Base-by-base conservation (phyloP, 805 yeast species). In the Candida easanensis region DNA sequence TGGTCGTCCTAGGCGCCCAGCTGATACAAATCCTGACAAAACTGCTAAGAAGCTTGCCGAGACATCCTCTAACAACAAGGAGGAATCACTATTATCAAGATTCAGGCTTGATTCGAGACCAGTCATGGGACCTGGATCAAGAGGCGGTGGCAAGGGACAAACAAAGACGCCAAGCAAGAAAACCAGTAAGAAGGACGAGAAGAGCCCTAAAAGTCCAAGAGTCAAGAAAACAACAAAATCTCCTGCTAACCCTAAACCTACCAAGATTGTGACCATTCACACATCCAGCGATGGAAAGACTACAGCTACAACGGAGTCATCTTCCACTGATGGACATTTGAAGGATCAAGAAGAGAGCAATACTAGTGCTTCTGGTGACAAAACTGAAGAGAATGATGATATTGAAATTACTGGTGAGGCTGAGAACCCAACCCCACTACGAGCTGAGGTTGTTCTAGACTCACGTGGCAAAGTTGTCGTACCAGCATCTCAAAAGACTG, bases 91-190 rank as follows among this genome's bases (percentile, higher is more conserved):
- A 5, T 33, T 58, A 3, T 54, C 61, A 3, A 49, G 37, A 13
- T 58, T 58, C 30, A 53, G 63, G 44, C 44, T 53, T 4, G 63
- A 58, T 36, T 42, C 54, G 2, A 42, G 25, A 37, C 63, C 63
- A 11, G 22, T 58, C 1, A 22, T 40, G 16, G 63, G 63, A 0
- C 61, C 61, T 1, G 63, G 63, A 1, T 57, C 62, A 10, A 49
- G 63, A 44, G 58, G 60, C 17, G 58, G 60, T 9, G n/a, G n/a
- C n/a, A 39, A 23, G 7, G 25, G 28, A n/a, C 17, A 20, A 9
- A 20, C 19, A 17, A 36, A 33, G 8, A 4, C 36, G 18, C n/a
- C n/a, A n/a, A n/a, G n/a, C n/a, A n/a, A n/a, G 28, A 4, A 16
- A 11, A 8, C 23, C 20, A 23, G 18, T 20, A 14, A 6, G 23